A percentile compares a stretch with the other conserved stretches of the same genome.
phyloP scores from a whole-genome alignment of 1,284 basidiomycete species.

The Boletellus dicymbophilus region DNA sequence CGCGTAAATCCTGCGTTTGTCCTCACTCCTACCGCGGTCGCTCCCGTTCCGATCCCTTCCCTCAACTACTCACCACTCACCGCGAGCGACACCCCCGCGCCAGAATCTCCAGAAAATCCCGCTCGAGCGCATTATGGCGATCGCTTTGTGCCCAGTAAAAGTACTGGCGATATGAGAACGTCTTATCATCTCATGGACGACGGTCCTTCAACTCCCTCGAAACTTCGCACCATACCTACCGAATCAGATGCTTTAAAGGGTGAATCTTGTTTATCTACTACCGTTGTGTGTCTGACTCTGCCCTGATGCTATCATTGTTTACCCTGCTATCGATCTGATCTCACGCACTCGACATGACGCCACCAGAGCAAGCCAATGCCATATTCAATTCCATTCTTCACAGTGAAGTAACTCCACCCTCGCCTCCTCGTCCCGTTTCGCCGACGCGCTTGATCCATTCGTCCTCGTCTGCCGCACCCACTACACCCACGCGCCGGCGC shows the following conservation, averaged over 20 bases:
- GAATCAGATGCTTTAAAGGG: slow-evolving; percentile 80
- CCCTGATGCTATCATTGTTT: neutral
- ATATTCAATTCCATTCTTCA: slow-evolving; percentile 75
- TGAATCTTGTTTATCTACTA: slow-evolving; percentile 29
- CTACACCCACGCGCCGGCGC: slow-evolving; percentile 67
- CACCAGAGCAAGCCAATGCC: slow-evolving; percentile 74
- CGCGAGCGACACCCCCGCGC: slow-evolving; percentile 54
- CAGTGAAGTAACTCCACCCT: slow-evolving; percentile 73
- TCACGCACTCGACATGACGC: slow-evolving; percentile 1
- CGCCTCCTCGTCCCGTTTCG: slow-evolving; percentile 57
- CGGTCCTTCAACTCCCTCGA: slow-evolving; percentile 67
- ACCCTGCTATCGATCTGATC: slow-evolving; percentile 6
- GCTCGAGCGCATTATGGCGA: slow-evolving; percentile 60
- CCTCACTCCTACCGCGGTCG: slow-evolving; percentile 10
- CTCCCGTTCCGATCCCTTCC: slow-evolving; percentile 49
- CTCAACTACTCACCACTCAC: slow-evolving; percentile 53
- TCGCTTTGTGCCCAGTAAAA: slow-evolving; percentile 73
- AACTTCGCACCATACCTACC: slow-evolving; percentile 70
- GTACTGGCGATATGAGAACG: slow-evolving; percentile 72
- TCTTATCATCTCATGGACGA: slow-evolving; percentile 78
- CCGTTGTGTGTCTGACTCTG: neutral
- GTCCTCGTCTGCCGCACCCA: slow-evolving; percentile 44
- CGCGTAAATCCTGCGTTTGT: slow-evolving; percentile 50
- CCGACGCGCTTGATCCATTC: slow-evolving; percentile 52
- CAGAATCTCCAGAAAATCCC: slow-evolving; percentile 53